Percentiles rank a stretch among this genome's conserved stretches.
These are phyloP conservation scores for Croton setiger DNA, from an alignment of 441 rosid species.

Conservation along the genomic window DNA sequence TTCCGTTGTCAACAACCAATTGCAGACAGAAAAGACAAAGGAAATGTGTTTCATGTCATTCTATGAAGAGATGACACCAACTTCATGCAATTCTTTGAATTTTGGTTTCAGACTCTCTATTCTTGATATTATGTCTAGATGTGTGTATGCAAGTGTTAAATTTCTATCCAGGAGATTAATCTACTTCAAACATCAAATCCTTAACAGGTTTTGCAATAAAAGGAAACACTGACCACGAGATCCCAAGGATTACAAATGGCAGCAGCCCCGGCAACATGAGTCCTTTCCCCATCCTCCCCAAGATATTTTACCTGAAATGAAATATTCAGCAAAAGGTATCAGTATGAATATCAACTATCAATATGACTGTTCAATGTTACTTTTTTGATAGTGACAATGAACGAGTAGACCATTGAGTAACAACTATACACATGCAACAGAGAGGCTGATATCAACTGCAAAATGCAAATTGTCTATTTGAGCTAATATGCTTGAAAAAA, in stretches of 20 bases:
- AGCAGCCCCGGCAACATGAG: slow-evolving; percentile 70
- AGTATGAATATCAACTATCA: slow-evolving; percentile 7
- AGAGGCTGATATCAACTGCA: neutral
- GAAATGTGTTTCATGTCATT: neutral
- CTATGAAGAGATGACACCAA: neutral
- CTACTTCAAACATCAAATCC: neutral
- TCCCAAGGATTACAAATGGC: slow-evolving; percentile 93
- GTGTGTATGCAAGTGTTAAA: neutral
- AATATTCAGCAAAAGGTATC: slow-evolving; percentile 3
- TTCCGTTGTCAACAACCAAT: too few species aligned
- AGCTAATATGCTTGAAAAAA: neutral
- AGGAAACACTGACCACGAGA: slow-evolving; percentile 62
- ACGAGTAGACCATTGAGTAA: neutral
- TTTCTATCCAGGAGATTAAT: neutral
- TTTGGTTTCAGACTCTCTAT: neutral
- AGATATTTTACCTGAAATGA: slow-evolving; percentile 81
- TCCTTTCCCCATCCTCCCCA: slow-evolving; percentile 69
- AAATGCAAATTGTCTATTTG: neutral
- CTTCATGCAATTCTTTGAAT: neutral
- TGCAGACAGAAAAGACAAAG: neutral
- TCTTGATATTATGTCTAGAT: neutral
- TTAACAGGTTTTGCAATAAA: neutral
- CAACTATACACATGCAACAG: neutral
- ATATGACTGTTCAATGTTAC: neutral
- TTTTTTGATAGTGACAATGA: neutral